Evolutionary conservation across 352 stramenopile species (phyloP).

Genomic region (Globisporangium carolinianum): DNA sequence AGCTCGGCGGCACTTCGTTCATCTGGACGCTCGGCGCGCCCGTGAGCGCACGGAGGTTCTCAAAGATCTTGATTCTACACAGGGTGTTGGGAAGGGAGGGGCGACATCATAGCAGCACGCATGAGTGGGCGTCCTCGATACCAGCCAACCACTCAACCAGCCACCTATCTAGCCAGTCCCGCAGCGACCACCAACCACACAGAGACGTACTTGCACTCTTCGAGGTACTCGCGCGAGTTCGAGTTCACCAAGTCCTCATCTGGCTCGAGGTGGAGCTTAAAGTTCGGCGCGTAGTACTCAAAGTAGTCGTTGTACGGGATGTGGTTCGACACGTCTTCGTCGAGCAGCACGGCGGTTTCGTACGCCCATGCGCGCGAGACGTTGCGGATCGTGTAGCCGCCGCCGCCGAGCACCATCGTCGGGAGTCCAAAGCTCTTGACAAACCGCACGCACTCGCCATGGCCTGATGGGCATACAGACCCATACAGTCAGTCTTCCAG

Average conservation of each 20-base stretch:
- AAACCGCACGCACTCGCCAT: constrained; percentile 96
- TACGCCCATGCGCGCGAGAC: constrained; percentile 92
- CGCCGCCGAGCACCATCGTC: constrained; percentile 95
- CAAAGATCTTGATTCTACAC: constrained; percentile 74
- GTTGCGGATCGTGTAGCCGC: constrained; percentile 98
- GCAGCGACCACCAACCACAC: not conserved
- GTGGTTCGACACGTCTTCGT: constrained; percentile 88
- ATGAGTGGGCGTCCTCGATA: too few relatives aligned
- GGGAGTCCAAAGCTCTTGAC: constrained; percentile 96
- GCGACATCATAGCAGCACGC: too few relatives aligned
- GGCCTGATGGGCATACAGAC: constrained; percentile 18
- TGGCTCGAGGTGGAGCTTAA: constrained; percentile 81
- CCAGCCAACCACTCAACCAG: not conserved
- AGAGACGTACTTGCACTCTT: constrained; percentile 74
- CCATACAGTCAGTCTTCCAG: too few relatives aligned
- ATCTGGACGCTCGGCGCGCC: constrained; percentile 81
- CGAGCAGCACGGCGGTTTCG: constrained; percentile 94
- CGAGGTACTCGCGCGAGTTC: constrained; percentile 81
- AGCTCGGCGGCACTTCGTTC: constrained; percentile 58
- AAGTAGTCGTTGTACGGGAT: constrained; percentile 99
- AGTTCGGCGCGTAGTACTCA: constrained; percentile 95
- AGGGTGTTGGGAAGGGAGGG: not conserved
- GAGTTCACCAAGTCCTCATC: constrained; percentile 71
- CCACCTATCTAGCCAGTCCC: too few relatives aligned
- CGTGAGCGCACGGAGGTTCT: constrained; percentile 66